Percentiles rank a stretch among this genome's conserved stretches.
Evolutionary conservation across 169 alveolate genomes (phyloP).

Genomic region (Babesia bigemina): DNA sequence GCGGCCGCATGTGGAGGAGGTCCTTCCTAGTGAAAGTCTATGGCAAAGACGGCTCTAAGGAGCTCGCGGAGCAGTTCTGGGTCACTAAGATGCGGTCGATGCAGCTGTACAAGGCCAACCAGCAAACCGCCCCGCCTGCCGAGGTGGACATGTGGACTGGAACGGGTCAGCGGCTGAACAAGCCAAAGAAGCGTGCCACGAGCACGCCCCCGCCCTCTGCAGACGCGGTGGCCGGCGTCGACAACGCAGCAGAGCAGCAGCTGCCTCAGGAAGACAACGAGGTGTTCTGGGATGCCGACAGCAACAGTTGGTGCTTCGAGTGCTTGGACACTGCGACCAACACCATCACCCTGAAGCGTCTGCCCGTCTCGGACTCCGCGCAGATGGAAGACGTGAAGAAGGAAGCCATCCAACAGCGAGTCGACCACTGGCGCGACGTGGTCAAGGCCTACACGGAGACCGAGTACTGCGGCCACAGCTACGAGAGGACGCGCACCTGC

Average conservation of each 20-base stretch:
- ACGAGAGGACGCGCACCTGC: conserved; percentile 57
- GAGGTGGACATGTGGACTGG: background rate
- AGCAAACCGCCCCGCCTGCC: background rate
- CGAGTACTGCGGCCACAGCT: conserved; percentile 47
- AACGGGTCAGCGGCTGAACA: background rate
- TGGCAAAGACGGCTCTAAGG: conserved; percentile 73
- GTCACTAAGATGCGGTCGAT: conserved; percentile 64
- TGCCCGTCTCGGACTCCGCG: conserved; percentile 2
- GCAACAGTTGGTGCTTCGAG: conserved; percentile 66
- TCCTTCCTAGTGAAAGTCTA: conserved; percentile 56
- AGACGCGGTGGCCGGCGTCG: background rate
- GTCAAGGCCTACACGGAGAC: conserved; percentile 48
- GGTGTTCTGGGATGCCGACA: conserved; percentile 58
- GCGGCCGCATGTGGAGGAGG: conserved; percentile 70
- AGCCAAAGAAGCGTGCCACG: background rate
- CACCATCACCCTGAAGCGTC: conserved; percentile 2
- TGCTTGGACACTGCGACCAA: conserved; percentile 17
- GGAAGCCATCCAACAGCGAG: conserved; percentile 26
- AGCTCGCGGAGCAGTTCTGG: conserved; percentile 73
- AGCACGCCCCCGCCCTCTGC: background rate
- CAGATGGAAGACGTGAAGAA: conserved; percentile 6
- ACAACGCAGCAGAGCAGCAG: background rate
- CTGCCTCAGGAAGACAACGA: conserved; percentile 38
- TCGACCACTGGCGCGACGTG: conserved; percentile 43
- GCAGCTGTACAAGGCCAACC: conserved; percentile 33